These are phyloP conservation scores for Leptomonas pyrrhocoris DNA, from an alignment of 208 protist species.

Conservation along the genomic window DNA sequence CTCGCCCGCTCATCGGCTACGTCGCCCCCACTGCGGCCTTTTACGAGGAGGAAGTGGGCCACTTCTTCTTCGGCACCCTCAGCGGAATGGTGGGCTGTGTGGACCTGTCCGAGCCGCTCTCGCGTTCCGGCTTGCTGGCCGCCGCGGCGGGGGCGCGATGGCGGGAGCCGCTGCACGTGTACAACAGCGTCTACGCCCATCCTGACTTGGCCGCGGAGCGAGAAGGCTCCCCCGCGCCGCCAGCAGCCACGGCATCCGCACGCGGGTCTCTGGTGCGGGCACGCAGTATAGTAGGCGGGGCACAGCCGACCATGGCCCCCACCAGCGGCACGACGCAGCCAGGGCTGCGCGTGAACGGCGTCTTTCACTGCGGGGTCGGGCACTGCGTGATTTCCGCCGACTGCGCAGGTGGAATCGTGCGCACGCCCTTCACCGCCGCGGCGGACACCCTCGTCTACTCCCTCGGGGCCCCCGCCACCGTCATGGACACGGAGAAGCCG, in stretches of 20 bases:
- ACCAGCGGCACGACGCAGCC: not conserved
- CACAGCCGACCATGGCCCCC: not conserved
- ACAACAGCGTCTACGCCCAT: conserved; percentile 57
- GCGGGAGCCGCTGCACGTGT: conserved; percentile 44
- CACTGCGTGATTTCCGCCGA: conserved; percentile 67
- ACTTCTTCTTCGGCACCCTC: conserved; percentile 76
- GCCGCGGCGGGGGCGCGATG: conserved; percentile 29
- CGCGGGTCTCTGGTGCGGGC: not conserved
- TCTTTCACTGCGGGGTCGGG: conserved; percentile 55
- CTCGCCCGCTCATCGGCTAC: conserved; percentile 73
- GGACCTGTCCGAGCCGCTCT: conserved; percentile 63
- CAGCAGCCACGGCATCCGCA: not conserved
- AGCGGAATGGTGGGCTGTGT: conserved; percentile 73
- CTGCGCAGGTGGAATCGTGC: conserved; percentile 61
- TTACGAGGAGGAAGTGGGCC: conserved; percentile 47
- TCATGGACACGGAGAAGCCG: conserved; percentile 31
- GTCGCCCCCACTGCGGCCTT: conserved; percentile 64
- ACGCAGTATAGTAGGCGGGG: not conserved
- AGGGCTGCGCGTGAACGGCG: conserved; percentile 38
- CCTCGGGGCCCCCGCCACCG: conserved; percentile 26
- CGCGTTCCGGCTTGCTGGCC: conserved; percentile 50
- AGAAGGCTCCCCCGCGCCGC: not conserved
- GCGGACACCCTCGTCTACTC: conserved; percentile 20
- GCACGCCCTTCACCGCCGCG: conserved; percentile 38
- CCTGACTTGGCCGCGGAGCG: not conserved